Evolutionary conservation across 1,139 yeast genomes (phyloP).

Genomic region (Taphrina deformans): DNA sequence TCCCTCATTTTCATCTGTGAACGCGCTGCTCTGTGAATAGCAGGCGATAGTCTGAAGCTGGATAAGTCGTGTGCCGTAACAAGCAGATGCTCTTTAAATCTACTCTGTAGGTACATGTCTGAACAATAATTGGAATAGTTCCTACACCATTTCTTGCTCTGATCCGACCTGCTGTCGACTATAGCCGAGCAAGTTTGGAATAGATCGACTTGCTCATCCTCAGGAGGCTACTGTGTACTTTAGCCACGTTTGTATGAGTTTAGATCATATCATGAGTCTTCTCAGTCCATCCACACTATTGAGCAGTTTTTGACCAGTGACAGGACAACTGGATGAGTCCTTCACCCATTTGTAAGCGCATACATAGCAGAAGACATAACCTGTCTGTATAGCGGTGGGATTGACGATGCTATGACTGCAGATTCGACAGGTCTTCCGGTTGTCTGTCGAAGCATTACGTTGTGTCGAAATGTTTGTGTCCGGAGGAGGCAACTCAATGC

Average conservation of each 20-base stretch:
- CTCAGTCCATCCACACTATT: slow-evolving; percentile 46
- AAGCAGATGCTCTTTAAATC: not conserved
- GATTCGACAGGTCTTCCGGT: slow-evolving; percentile 60
- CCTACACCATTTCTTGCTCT: not conserved
- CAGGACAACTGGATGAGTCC: slow-evolving; percentile 77
- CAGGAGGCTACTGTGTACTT: too few species aligned
- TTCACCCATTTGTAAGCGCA: slow-evolving; percentile 72
- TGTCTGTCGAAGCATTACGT: slow-evolving; percentile 25
- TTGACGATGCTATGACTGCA: slow-evolving; percentile 66
- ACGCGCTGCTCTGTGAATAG: not conserved
- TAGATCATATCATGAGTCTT: slow-evolving; percentile 13
- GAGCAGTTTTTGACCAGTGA: slow-evolving; percentile 69
- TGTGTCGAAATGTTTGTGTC: not conserved
- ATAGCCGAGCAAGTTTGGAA: too few species aligned
- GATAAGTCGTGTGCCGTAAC: not conserved
- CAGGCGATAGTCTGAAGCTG: not conserved
- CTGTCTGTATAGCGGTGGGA: slow-evolving; percentile 89
- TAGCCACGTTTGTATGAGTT: not conserved
- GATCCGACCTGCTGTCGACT: too few species aligned
- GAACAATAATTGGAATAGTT: too few species aligned
- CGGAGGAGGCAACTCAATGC: slow-evolving; percentile 32
- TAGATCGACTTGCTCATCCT: too few species aligned
- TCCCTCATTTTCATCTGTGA: not conserved
- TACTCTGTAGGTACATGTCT: not conserved
- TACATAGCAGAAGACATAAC: slow-evolving; percentile 83